These are phyloP conservation scores for Pythium brassicae DNA, from an alignment of 352 stramenopile genomes.

Conservation along the genomic window DNA sequence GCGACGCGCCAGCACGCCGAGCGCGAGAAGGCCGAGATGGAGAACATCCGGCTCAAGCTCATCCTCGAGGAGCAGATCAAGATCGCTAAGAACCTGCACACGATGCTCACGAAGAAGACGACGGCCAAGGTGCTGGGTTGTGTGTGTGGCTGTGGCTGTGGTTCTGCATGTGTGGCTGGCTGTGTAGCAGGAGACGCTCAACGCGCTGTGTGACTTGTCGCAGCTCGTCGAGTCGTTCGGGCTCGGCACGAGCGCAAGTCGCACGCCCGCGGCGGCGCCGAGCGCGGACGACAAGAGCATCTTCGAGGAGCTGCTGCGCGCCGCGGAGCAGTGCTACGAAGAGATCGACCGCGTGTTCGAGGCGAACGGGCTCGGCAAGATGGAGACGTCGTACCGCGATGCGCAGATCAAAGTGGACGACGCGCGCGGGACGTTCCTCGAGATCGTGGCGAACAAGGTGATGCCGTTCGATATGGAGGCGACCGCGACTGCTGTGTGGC, in stretches of 20 bases:
- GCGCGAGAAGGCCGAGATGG: slow-evolving; percentile 9
- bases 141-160: too few relatives aligned
- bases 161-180: too few relatives aligned
- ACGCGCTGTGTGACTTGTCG: background rate
- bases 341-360: slow-evolving; percentile 10
- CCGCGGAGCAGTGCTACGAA: slow-evolving; percentile 1
- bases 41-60: slow-evolving; percentile 9
- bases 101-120: slow-evolving; percentile 10
- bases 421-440: slow-evolving; percentile 24
- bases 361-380: slow-evolving; percentile 5
- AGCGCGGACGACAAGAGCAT: slow-evolving; percentile 16
- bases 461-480: slow-evolving; percentile 36
- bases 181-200: too few relatives aligned
- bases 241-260: background rate
- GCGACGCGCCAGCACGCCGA: slow-evolving; percentile 5
- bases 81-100: slow-evolving; percentile 12
- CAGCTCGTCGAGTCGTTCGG: slow-evolving; percentile 9
- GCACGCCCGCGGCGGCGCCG: background rate
- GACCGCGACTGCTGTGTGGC: slow-evolving; percentile 29
- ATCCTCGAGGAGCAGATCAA: slow-evolving; percentile 11
- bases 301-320: slow-evolving; percentile 25
- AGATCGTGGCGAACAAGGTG: slow-evolving; percentile 33
- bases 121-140: slow-evolving; percentile 15
- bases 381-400: slow-evolving; percentile 9
- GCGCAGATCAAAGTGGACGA: slow-evolving; percentile 9